Conservation (phyloP, 169 alveolate genomes). For the Plasmodium reichenowi region DNA sequence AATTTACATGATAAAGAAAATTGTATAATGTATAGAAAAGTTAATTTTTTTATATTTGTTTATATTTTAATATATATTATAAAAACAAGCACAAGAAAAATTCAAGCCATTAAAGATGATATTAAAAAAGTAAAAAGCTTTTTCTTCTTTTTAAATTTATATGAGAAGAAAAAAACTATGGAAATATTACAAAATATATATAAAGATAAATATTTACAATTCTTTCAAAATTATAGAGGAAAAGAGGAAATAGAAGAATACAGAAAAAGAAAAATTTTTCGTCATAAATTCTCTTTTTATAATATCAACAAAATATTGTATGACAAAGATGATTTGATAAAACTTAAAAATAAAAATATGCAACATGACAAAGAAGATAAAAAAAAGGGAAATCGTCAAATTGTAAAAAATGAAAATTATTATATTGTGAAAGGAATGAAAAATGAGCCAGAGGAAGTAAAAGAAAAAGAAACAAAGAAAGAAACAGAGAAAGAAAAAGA, state of each 20-base stretch:
- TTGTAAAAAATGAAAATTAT: not conserved
- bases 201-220: slow-evolving; percentile 41
- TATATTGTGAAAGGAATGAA: not conserved
- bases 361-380: not conserved
- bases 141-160: slow-evolving; percentile 47
- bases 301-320: slow-evolving; percentile 38
- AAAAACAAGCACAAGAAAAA: slow-evolving; percentile 61
- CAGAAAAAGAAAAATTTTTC: slow-evolving; percentile 45
- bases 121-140: slow-evolving; percentile 52
- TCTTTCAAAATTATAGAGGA: slow-evolving; percentile 51
- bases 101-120: slow-evolving; percentile 33
- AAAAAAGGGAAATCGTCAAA: not conserved
- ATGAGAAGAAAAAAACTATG: slow-evolving; percentile 60
- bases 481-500: not conserved
- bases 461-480: not conserved
- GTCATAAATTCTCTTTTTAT: slow-evolving; percentile 57
- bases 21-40: slow-evolving; percentile 57
- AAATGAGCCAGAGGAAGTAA: not conserved
- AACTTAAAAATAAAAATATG: slow-evolving; percentile 3
- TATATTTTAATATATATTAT: slow-evolving; percentile 45
- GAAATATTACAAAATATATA: slow-evolving; percentile 58
- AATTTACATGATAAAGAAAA: slow-evolving; percentile 19
- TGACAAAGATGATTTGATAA: slow-evolving; percentile 32
- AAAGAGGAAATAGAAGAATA: slow-evolving; percentile 34
- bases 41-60: slow-evolving; percentile 49